Percentiles rank a stretch among this genome's conserved stretches.
These are phyloP conservation scores for Talaromyces sp. DNA, from an alignment of 2,329 filamentous ascomycete genomes.

Conservation along the genomic window DNA sequence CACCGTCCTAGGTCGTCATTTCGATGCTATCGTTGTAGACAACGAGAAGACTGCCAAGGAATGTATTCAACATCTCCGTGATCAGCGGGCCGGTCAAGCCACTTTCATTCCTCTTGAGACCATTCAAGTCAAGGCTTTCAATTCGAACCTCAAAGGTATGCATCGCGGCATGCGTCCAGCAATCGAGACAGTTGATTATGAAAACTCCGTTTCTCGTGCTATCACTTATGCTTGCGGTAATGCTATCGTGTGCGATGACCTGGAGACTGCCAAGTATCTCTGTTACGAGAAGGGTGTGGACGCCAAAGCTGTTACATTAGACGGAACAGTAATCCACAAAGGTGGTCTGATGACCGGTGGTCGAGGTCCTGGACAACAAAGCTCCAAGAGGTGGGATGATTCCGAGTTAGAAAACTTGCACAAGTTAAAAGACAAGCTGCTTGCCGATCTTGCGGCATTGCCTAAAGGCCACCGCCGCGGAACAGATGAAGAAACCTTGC, in stretches of 20 bases:
- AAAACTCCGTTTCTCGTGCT: constrained; percentile 79
- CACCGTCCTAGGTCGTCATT: constrained; percentile 86
- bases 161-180: constrained; percentile 78
- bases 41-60: constrained; percentile 91
- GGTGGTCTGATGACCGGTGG: constrained; percentile 96
- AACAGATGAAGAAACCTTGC: constrained; percentile 74
- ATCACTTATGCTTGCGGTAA: constrained; percentile 95
- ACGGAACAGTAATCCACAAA: constrained; percentile 96
- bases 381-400: constrained; percentile 82
- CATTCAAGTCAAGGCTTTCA: constrained; percentile 89
- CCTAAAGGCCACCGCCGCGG: constrained; percentile 74
- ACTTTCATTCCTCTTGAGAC: constrained; percentile 97
- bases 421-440: constrained; percentile 69
- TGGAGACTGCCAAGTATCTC: constrained; percentile 82
- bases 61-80: constrained; percentile 90
- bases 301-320: constrained; percentile 89
- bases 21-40: constrained; percentile 92
- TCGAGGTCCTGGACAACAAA: constrained; percentile 70
- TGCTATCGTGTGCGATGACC: constrained; percentile 86
- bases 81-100: constrained; percentile 80
- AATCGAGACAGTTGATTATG: constrained; percentile 95
- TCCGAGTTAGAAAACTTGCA: constrained; percentile 82
- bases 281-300: constrained; percentile 81
- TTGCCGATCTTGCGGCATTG: constrained; percentile 73
- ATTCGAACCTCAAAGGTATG: constrained; percentile 86